phyloP scores from a whole-genome alignment of 1,139 yeast genomes.

The Yamadazyma jaroonii region DNA sequence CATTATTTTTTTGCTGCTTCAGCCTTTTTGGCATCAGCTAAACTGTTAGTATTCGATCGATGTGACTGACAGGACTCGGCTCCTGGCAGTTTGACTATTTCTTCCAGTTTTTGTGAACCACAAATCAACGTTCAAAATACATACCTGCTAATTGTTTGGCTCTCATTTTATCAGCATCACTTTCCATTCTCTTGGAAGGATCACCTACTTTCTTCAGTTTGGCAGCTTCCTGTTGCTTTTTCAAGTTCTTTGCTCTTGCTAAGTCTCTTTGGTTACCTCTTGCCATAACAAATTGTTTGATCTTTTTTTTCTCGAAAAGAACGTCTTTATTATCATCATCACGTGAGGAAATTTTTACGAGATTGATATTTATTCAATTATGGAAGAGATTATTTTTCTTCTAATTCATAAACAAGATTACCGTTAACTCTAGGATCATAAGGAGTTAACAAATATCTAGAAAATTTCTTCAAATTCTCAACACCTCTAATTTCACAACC shows the following conservation, averaged over 20 bases:
- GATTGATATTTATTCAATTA: conserved; percentile 3
- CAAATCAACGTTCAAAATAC: conserved; percentile 24
- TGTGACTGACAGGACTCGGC: neutral
- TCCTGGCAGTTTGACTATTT: no score
- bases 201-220: conserved; percentile 79
- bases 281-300: conserved; percentile 68
- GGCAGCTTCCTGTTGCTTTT: conserved; percentile 65
- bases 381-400: conserved; percentile 47
- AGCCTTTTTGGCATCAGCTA: conserved; percentile 64
- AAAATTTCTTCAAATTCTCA: conserved; percentile 75
- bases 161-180: conserved; percentile 85
- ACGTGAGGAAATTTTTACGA: no score
- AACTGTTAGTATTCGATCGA: conserved; percentile 2
- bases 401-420: conserved; percentile 60
- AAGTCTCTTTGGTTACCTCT: conserved; percentile 96
- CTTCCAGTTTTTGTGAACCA: no score
- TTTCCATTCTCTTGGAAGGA: conserved; percentile 79
- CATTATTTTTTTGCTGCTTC: conserved; percentile 8
- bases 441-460: conserved; percentile 65
- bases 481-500: conserved; percentile 94
- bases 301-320: neutral
- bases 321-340: no score
- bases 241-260: conserved; percentile 84
- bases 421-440: conserved; percentile 66
- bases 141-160: conserved; percentile 80